Evolutionary conservation across 1,284 basidiomycete species (phyloP).

Genomic region (Sutorius eximius): DNA sequence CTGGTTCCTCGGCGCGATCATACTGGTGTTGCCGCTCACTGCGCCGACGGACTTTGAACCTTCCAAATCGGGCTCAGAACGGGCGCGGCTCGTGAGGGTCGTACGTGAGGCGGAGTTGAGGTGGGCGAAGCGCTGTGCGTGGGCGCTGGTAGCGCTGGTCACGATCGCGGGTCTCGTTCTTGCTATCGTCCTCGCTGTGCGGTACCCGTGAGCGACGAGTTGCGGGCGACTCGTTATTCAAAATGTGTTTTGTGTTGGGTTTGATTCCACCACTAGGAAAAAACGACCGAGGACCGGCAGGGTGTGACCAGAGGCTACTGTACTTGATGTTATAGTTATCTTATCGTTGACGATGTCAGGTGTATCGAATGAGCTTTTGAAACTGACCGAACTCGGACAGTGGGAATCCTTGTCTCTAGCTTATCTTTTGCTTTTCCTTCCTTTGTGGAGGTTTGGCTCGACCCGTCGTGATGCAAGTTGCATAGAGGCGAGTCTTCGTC

Average conservation of each 20-base stretch:
- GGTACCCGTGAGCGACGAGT: background rate
- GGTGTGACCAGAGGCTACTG: background rate
- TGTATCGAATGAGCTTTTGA: too few species aligned
- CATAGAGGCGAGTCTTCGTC: background rate
- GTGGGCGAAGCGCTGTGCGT: conserved; percentile 42
- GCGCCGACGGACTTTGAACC: conserved; percentile 42
- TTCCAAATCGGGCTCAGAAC: conserved; percentile 47
- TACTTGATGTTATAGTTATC: background rate
- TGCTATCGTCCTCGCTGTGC: conserved; percentile 1
- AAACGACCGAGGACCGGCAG: background rate
- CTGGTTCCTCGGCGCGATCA: conserved; percentile 49
- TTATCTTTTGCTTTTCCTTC: conserved; percentile 19
- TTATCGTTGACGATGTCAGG: background rate
- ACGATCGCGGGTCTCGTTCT: conserved; percentile 17
- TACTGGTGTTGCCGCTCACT: conserved; percentile 43
- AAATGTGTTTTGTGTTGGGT: background rate
- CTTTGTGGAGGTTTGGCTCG: conserved; percentile 16
- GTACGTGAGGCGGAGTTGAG: conserved; percentile 40
- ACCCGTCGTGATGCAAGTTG: background rate
- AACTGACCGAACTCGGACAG: too few species aligned
- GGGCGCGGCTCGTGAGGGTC: conserved; percentile 39
- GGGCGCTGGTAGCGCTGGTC: conserved; percentile 26
- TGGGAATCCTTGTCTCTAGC: background rate
- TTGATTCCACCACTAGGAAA: background rate
- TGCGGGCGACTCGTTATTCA: too few species aligned